phyloP scores from a whole-genome alignment of 1,284 basidiomycete species.

The Phellopilus nigrolimitatus region DNA sequence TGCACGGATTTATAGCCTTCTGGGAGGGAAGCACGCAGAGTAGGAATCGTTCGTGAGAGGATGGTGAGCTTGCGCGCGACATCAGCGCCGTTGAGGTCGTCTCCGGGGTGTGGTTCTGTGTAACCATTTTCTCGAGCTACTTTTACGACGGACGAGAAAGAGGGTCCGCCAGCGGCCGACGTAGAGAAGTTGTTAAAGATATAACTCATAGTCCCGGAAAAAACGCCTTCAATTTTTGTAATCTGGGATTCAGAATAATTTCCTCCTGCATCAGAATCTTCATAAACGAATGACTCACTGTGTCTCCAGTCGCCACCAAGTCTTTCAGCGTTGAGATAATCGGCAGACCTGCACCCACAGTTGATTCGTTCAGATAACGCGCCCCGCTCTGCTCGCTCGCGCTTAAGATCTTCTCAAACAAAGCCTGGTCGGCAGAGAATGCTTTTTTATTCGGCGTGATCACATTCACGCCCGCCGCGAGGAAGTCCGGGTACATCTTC shows the following conservation, averaged over 20 bases:
- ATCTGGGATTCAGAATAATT: conserved; percentile 39
- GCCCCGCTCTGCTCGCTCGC: conserved; percentile 54
- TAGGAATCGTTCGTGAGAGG: conserved; percentile 74
- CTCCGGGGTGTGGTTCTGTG: conserved; percentile 96
- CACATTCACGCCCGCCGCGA: conserved; percentile 78
- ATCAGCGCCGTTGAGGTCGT: conserved; percentile 94
- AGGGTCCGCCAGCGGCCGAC: conserved; percentile 50
- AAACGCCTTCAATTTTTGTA: conserved; percentile 79
- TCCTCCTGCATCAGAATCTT: not conserved
- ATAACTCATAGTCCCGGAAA: conserved; percentile 96
- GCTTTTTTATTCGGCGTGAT: conserved; percentile 99
- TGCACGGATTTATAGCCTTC: conserved; percentile 77
- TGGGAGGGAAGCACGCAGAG: conserved; percentile 49
- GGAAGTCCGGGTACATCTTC: conserved; percentile 76
- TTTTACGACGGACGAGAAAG: conserved; percentile 87
- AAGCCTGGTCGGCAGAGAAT: conserved; percentile 68
- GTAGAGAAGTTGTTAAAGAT: conserved; percentile 98
- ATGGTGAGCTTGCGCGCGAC: conserved; percentile 97
- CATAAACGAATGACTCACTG: conserved; percentile 40
- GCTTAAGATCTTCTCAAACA: conserved; percentile 70
- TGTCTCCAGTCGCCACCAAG: conserved; percentile 88
- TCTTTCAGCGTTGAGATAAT: conserved; percentile 91
- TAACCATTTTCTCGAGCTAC: conserved; percentile 91
- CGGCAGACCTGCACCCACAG: conserved; percentile 94
- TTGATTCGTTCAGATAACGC: conserved; percentile 85